Conservation (phyloP, 2,329 filamentous ascomycete genomes). For the Pezicula neosporulosa region DNA sequence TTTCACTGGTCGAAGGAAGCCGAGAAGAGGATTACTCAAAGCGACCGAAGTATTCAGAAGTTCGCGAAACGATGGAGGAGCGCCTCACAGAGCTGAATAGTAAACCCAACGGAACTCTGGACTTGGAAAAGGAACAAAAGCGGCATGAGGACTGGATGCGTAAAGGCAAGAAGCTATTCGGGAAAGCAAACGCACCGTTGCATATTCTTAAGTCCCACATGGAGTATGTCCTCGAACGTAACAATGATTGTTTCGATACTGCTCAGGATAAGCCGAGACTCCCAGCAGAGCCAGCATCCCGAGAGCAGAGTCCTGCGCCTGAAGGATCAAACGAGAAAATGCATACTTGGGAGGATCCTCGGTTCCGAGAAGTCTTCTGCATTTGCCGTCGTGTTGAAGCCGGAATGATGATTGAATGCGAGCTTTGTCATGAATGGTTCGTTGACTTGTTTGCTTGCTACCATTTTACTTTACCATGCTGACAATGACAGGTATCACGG, state of each 20-base stretch:
- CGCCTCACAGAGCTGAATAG: slow-evolving; percentile 85
- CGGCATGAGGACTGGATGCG: slow-evolving; percentile 99
- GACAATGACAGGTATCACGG: slow-evolving; percentile 75
- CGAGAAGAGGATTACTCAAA: slow-evolving; percentile 72
- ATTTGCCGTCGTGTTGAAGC: slow-evolving; percentile 92
- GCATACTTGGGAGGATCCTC: slow-evolving; percentile 58
- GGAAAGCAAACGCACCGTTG: slow-evolving; percentile 93
- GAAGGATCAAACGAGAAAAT: slow-evolving; percentile 40
- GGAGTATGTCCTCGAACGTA: slow-evolving; percentile 87
- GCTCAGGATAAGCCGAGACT: slow-evolving; percentile 78
- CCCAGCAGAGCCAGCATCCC: slow-evolving; percentile 87
- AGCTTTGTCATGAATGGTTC: slow-evolving; percentile 95
- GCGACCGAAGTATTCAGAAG: slow-evolving; percentile 82
- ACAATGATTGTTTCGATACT: slow-evolving; percentile 87
- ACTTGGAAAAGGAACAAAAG: slow-evolving; percentile 91
- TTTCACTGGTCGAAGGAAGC: slow-evolving; percentile 75
- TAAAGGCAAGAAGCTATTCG: slow-evolving; percentile 94
- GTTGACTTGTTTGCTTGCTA: slow-evolving; percentile 21
- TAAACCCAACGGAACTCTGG: slow-evolving; percentile 85
- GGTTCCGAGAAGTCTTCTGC: slow-evolving; percentile 81
- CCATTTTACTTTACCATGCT: slow-evolving; percentile 1
- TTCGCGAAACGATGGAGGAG: slow-evolving; percentile 87
- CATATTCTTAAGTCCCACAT: slow-evolving; percentile 95
- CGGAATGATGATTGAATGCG: slow-evolving; percentile 99
- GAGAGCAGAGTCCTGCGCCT: slow-evolving; percentile 62